Base-by-base conservation (phyloP, 164 flowering plant genomes). In the Macadamia integrifolia region DNA sequence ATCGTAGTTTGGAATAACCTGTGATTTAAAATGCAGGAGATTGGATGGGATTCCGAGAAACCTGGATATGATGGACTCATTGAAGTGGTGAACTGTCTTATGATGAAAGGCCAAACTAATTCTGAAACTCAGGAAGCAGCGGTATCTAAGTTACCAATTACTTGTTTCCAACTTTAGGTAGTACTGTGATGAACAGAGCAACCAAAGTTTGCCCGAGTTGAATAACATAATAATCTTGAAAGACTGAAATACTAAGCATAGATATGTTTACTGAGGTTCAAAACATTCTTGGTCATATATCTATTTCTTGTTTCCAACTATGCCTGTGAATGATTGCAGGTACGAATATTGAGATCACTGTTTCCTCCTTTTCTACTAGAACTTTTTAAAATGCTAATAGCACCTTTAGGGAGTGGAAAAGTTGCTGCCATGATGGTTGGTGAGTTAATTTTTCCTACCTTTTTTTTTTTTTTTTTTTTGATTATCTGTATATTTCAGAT, bases 21-120 rank as follows among this genome's bases (percentile, higher is more conserved):
- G 30, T 35, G 50, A 29, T 11, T 57, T 55, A n/a, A n/a, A 58
- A 13, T 56, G 10, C 77, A 93, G 97, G 98, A 93, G 74, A 89
- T 85, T 61, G 94, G 97, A 70, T 91, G 91, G 97, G 93, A 93
- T 78, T 93, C 98, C 0, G 85, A 81, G 71, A 91, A 85, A 77
- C 82, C 88, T 15, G 98, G 97, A 59, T 93, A 91, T 57, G 92
- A 88, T 69, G 98, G 98, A 69, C 76, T 93, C 7, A 88, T 93
- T 48, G 98, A 93, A 74, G 89, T 93, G 3, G 96, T 82, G 6
- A 83, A 82, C 58, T 79, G 76, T 17, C 84, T 93, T 15, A 78
- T 82, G 86, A 70, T 73, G 75, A 86, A 76, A 58, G 79, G 85
- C 64, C 75, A 69, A 69, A 76, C 62, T 67, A 87, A 82, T 77